Evolutionary conservation across 306 rosid species (phyloP).

Genomic region (Spatholobus suberectus): DNA sequence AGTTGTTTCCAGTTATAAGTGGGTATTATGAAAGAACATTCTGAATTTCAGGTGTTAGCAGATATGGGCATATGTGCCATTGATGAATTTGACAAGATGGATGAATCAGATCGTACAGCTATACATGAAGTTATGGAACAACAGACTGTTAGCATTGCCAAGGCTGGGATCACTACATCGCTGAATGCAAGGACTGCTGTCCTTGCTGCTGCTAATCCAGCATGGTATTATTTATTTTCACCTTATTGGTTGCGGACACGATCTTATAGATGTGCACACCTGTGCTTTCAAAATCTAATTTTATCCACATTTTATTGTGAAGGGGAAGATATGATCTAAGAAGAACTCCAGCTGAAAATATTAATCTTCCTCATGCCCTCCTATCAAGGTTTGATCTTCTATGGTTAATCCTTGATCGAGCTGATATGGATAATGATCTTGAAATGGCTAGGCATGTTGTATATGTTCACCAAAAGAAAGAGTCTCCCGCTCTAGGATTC

Average conservation of each 20-base stretch:
- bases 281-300: slow-evolving; percentile 41
- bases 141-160: slow-evolving; percentile 99
- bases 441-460: slow-evolving; percentile 98
- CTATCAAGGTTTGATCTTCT: slow-evolving; percentile 95
- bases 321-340: slow-evolving; percentile 99
- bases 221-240: slow-evolving; percentile 66
- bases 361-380: slow-evolving; percentile 96
- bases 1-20: slow-evolving; percentile 33
- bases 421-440: slow-evolving; percentile 97
- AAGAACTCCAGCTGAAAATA: slow-evolving; percentile 98
- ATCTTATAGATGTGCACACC: slow-evolving; percentile 1
- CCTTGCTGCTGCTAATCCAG: slow-evolving; percentile 99
- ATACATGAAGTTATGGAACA: slow-evolving; percentile 99
- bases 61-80: slow-evolving; percentile 99
- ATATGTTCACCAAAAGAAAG: slow-evolving; percentile 90
- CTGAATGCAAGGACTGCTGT: slow-evolving; percentile 99
- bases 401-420: slow-evolving; percentile 98
- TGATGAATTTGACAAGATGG: slow-evolving; percentile 99
- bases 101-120: slow-evolving; percentile 97
- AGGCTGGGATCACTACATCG: slow-evolving; percentile 98
- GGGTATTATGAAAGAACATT: slow-evolving; percentile 33
- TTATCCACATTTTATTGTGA: slow-evolving; percentile 41
- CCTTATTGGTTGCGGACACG: slow-evolving; percentile 8
- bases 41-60: slow-evolving; percentile 78
- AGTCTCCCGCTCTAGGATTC: slow-evolving; percentile 94